A percentile compares a stretch with the other conserved stretches of the same genome.
Conservation (phyloP, 2,329 filamentous ascomycete genomes). For the Verticillium tricorpus region DNA sequence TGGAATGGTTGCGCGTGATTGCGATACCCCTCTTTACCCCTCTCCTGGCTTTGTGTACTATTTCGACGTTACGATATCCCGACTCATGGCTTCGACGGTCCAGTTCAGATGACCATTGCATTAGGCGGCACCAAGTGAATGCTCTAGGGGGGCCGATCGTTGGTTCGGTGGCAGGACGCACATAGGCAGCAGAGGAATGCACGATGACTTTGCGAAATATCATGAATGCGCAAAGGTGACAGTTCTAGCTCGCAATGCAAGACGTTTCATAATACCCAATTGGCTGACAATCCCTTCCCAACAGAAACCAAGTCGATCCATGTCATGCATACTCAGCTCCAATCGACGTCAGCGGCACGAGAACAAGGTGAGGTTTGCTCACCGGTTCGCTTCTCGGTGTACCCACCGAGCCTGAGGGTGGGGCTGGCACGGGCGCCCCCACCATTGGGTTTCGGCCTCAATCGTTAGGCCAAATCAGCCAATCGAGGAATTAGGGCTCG, state of each 20-base stretch:
- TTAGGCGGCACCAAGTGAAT: neutral
- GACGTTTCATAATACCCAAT: too few species aligned
- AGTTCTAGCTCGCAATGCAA: too few species aligned
- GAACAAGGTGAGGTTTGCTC: neutral
- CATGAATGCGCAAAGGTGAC: too few species aligned
- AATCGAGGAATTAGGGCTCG: neutral
- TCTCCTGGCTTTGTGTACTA: slow-evolving; percentile 11
- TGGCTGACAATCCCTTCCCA: too few species aligned
- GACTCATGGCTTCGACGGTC: slow-evolving; percentile 5
- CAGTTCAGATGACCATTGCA: slow-evolving; percentile 4
- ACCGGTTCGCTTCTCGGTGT: neutral
- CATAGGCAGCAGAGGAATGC: neutral
- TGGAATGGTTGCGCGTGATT: slow-evolving; percentile 7
- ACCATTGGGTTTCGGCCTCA: neutral
- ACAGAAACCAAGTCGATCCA: too few species aligned
- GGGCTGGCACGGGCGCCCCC: neutral
- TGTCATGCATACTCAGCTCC: too few species aligned
- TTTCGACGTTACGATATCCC: slow-evolving; percentile 11
- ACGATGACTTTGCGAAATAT: neutral
- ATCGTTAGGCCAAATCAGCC: neutral
- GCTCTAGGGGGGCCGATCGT: neutral
- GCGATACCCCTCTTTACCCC: slow-evolving; percentile 16
- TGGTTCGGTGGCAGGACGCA: neutral
- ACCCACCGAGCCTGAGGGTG: neutral
- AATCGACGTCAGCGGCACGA: too few species aligned